Evolutionary conservation across 306 rosid genomes (phyloP), one percentile per base, ranked within the genome.

Genomic region (Inga leiocalycina): DNA sequence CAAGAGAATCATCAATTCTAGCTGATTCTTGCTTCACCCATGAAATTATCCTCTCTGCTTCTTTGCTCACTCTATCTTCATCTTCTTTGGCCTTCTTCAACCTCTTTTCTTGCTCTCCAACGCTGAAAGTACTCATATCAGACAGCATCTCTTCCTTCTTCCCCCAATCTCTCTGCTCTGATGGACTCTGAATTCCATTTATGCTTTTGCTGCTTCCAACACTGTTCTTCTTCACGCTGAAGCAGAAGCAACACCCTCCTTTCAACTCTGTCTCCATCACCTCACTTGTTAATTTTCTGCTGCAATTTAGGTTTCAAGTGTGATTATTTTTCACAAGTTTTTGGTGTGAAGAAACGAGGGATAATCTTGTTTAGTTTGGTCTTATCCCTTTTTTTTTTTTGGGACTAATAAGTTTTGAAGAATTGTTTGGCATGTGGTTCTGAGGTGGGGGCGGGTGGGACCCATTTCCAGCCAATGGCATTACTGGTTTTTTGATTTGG

Each of bases 21-120:
- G 91, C 82, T 35, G 94, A 91, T 84, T 89, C 88, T 70, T 88
- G 92, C 75, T 83, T 89, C 57, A 91, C 92, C 92, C 92, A 88
- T 20, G 76, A 78, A 20, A 85, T 85, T 27, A 88, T 74, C 71
- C 73, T 91, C 45, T 89, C 90, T 9, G 94, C 92, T 75, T 88
- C 90, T 34, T 16, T 79, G 77, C 81, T 76, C 6, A 51, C 83
- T 80, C 57, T 89, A 27, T 86, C 83, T 83, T 91, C 94, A 2
- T 89, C 90, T 79, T 88, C 67, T 86, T 89, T 43, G 9, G 92
- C 94, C 83, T 71, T 91, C 91, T 86, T 88, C 51, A 91, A 59
- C 88, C 88, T 89, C 84, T 32, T 79, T 37, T 88, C 87, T 85
- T 91, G 94, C 78, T 89, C 94, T 77, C 81, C 75, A 13, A 88